Conservation (phyloP, 192 early-diverging fungal genomes). For the Coemansia guatemalensis region DNA sequence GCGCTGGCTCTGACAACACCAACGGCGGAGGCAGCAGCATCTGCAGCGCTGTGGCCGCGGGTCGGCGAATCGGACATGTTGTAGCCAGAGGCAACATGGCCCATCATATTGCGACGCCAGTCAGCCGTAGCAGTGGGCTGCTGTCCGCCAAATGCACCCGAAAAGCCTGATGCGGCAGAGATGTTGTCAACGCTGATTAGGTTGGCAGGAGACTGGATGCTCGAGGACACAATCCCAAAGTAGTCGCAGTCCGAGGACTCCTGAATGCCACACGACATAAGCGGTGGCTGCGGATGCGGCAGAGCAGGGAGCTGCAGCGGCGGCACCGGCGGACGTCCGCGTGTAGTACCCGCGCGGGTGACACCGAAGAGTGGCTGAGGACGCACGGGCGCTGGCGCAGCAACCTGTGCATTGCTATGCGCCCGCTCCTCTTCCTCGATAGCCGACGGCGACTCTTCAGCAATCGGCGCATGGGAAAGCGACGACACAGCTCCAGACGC, state of each 20-base stretch:
- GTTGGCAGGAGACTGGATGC: slow-evolving; percentile 4
- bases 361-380: neutral
- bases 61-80: slow-evolving; percentile 1
- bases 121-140: slow-evolving; percentile 15
- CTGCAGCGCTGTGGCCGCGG: neutral
- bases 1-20: neutral
- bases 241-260: slow-evolving; percentile 22
- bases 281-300: slow-evolving; percentile 13
- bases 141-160: slow-evolving; percentile 1
- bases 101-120: slow-evolving; percentile 39
- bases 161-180: neutral
- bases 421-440: slow-evolving; percentile 2
- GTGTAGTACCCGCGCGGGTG: neutral
- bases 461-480: slow-evolving; percentile 17
- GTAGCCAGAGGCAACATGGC: slow-evolving; percentile 16
- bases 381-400: neutral
- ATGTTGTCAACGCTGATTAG: slow-evolving; percentile 15
- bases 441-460: slow-evolving; percentile 17
- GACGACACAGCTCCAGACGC: neutral
- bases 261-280: slow-evolving; percentile 1
- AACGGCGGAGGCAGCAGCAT: neutral
- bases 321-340: neutral
- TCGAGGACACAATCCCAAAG: slow-evolving; percentile 26
- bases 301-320: slow-evolving; percentile 9
- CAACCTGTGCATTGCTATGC: neutral